Evolutionary conservation across 2,329 filamentous ascomycete genomes (phyloP), one percentile per base, ranked within the genome.

Genomic region (Ceratocystis alfenasii): DNA sequence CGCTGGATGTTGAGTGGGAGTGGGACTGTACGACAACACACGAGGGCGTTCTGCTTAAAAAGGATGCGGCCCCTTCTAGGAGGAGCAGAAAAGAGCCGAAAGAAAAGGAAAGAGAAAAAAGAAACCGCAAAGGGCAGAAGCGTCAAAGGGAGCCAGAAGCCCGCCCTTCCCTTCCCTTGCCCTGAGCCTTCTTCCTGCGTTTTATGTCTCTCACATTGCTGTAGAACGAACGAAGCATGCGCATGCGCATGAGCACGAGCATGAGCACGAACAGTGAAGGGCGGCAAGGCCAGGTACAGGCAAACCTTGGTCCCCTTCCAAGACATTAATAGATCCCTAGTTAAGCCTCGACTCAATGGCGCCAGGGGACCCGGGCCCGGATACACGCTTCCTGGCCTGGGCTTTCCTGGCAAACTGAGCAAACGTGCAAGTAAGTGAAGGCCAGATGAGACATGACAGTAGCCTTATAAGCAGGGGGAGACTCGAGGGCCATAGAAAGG

Each of bases 401-500:
- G 6, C n/a, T 20, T 10, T 8, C n/a, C n/a, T 10, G 48, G 46
- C 10, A 41, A 57, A n/a, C 15, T 3, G 5, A n/a, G 10, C 53
- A 57, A 57, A 30, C 22, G 28, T 57, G 53, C 53, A 57, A 36
- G 53, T 5, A 57, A 17, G 55, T 59, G 55, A 59, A 36, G 55
- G 55, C 33, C 33, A 8, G 55, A 59, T 59, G 55, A 59, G 55
- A 59, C 55, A 59, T 53, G 55, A n/a, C 28, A 59, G 6, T 36
- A n/a, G 55, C 28, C 55, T 59, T 59, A 20, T 7, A 33, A 59
- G 55, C 17, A 59, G 22, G 55, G 48, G n/a, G n/a, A 20, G 55
- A 36, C 55, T 59, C 55, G 55, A 59, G 55, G 55, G 36, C 22
- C 33, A n/a, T 8, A 59, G 28, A 59, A 59, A 59, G 55, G 55